A percentile compares a stretch with the other conserved stretches of the same genome.
phyloP scores from a whole-genome alignment of 2,329 filamentous ascomycete species.

The Neofusicoccum kwambonambiense region DNA sequence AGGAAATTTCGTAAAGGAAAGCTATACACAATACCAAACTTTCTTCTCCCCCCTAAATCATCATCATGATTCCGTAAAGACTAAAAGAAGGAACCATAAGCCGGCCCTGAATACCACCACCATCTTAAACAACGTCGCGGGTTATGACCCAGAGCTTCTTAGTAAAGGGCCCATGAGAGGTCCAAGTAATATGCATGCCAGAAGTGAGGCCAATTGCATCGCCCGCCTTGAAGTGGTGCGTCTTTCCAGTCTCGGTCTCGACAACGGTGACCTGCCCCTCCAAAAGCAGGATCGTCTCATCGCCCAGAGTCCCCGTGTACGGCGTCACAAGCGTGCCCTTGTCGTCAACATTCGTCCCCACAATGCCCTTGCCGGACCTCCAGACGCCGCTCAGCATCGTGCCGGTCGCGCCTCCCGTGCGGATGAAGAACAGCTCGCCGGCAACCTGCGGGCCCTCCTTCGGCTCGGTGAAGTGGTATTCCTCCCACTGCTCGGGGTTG shows the following conservation, averaged over 20 bases:
- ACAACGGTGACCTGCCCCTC: neutral
- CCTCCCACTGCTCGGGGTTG: neutral
- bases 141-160: slow-evolving; percentile 17
- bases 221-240: slow-evolving; percentile 3
- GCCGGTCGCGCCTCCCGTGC: neutral
- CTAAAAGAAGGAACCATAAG: too few species aligned
- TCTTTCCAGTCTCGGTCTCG: slow-evolving; percentile 8
- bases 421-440: slow-evolving; percentile 11
- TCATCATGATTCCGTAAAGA: too few species aligned
- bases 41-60: too few species aligned
- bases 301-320: slow-evolving; percentile 15
- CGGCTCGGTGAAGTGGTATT: slow-evolving; percentile 12
- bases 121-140: neutral
- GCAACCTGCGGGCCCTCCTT: neutral
- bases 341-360: slow-evolving; percentile 3
- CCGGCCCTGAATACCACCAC: neutral
- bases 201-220: slow-evolving; percentile 4
- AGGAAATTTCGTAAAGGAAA: too few species aligned
- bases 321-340: slow-evolving; percentile 16
- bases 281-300: slow-evolving; percentile 17
- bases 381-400: slow-evolving; percentile 14
- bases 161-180: neutral
- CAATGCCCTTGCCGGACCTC: slow-evolving; percentile 17
- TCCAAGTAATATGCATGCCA: slow-evolving; percentile 12
- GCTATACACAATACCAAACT: too few species aligned